phyloP scores from a whole-genome alignment of 2,329 filamentous ascomycete species.

The Exserohilum turcica region DNA sequence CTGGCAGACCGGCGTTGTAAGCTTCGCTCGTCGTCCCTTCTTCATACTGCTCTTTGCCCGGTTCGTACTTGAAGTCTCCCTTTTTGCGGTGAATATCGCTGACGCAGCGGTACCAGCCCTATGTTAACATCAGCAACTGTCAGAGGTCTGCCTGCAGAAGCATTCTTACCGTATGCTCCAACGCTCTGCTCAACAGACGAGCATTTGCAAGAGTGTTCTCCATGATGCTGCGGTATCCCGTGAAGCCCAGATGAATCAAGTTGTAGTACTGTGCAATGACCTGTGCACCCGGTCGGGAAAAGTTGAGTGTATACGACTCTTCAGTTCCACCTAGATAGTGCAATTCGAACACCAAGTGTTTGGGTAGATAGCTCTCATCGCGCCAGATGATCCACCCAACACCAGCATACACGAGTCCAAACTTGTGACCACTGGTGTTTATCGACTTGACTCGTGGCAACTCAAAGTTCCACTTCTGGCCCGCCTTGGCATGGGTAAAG shows the following conservation, averaged over 20 bases:
- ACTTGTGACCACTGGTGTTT: conserved; percentile 68
- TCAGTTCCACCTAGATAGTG: conserved; percentile 75
- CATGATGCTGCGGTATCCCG: conserved; percentile 66
- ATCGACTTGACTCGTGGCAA: conserved; percentile 68
- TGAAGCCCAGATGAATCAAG: conserved; percentile 70
- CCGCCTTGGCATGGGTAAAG: conserved; percentile 62
- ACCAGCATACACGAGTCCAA: conserved; percentile 68
- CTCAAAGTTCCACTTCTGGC: conserved; percentile 67
- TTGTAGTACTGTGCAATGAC: conserved; percentile 77
- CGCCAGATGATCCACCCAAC: conserved; percentile 66
- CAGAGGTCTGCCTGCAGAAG: background rate
- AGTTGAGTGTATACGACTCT: conserved; percentile 73
- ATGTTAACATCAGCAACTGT: background rate
- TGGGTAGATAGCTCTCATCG: conserved; percentile 67
- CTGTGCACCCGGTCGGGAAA: conserved; percentile 71
- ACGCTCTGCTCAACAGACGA: conserved; percentile 64
- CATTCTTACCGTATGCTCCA: conserved; percentile 60
- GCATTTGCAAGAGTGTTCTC: conserved; percentile 71
- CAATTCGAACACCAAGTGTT: conserved; percentile 72
- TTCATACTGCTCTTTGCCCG: conserved; percentile 51
- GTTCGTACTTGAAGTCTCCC: conserved; percentile 51
- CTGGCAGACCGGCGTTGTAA: conserved; percentile 69
- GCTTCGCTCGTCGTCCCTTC: conserved; percentile 59
- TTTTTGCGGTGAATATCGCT: conserved; percentile 69
- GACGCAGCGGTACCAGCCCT: conserved; percentile 63